Base-by-base conservation (phyloP, 208 protist species). In the Leishmania mexicana region DNA sequence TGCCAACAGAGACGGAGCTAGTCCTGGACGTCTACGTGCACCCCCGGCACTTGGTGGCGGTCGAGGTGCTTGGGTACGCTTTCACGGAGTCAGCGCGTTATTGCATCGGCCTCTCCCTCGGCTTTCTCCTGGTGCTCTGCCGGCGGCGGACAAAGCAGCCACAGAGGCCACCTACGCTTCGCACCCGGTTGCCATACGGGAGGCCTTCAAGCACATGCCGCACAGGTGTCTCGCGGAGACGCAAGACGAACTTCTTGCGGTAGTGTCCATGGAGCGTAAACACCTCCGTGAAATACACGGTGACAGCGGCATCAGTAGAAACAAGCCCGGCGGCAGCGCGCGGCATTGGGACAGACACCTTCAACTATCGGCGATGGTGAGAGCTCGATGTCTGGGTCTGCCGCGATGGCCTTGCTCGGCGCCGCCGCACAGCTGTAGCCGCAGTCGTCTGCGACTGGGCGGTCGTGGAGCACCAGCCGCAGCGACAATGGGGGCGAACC, bases 51-150 rank as follows among this genome's bases (percentile, higher is more conserved):
- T 91, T 85, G 10, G 60, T 93, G 5, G 85, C 92, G 15, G 45
- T 94, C 13, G 90, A 95, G 71, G 83, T 95, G 64, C 84, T 90
- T 35, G 90, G 83, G 40, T 92, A 87, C 82, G 38, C 76, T 51
- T 93, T 94, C 68, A 83, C 76, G 2, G 81, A 89, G 17, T 83
- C 68, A 13, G 64, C 42, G 19, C 89, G 89, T 47, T 90, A 85
- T 68, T 78, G 86, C 10, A 79, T 87, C 40, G 86, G 87, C 13
- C 87, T 84, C 77, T 19, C 91, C 17, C 65, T 94, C 1, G 80
- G 89, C 60, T 96, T 95, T 75, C 91, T 92, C 7, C 84, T 88
- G n/a, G 83, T 94, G 75, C 57, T 83, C 73, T 76, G 77, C 19
- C 80, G 94, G 24, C 88, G 89, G 6, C 64, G 76, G 89, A 93